Evolutionary conservation across 139 green algal species (phyloP).

Genomic region (Eudorina sp.): DNA sequence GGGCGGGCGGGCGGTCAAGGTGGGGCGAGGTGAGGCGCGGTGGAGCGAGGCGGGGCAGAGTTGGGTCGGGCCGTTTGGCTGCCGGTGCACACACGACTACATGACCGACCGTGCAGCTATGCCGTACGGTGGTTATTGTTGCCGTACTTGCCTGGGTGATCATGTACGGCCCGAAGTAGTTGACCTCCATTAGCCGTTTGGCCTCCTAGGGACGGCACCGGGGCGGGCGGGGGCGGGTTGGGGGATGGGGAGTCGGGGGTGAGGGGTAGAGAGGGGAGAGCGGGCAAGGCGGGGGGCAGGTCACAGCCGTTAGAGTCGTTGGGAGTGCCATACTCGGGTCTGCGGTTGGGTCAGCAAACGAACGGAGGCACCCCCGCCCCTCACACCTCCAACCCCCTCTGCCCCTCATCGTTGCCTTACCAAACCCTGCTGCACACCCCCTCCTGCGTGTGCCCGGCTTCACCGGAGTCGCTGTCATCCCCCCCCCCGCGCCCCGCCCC

Average conservation of each 20-base stretch:
- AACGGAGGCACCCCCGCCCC: background rate
- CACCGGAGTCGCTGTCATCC: no score
- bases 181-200: conserved; percentile 56
- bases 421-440: no score
- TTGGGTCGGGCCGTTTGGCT: background rate
- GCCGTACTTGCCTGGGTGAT: conserved; percentile 40
- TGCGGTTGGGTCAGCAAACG: no score
- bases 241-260: background rate
- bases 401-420: no score
- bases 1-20: background rate
- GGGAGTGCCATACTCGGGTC: no score
- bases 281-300: no score
- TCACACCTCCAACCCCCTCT: background rate
- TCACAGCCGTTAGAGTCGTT: no score
- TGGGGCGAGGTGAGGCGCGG: no score
- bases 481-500: background rate
- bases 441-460: no score
- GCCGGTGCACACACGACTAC: background rate
- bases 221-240: background rate
- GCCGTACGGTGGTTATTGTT: background rate
- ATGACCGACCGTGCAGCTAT: background rate
- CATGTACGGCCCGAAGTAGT: conserved; percentile 66
- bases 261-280: background rate
- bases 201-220: conserved; percentile 37
- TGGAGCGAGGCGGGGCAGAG: background rate